Evolutionary conservation across 768 basidiomycete species (phyloP), one percentile per base, ranked within the genome.

Genomic region (Bullera alba): DNA sequence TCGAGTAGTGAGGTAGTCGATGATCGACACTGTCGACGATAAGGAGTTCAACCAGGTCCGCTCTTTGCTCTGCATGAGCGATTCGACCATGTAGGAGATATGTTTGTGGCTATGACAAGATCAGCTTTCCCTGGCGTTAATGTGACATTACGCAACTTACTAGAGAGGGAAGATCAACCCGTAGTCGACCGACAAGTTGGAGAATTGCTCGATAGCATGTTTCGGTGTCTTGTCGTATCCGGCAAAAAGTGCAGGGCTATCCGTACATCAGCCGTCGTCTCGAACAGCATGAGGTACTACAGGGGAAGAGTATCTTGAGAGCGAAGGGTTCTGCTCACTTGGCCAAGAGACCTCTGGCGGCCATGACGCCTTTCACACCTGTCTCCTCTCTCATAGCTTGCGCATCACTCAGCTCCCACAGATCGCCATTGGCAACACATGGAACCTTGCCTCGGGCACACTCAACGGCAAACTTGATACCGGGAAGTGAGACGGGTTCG

Each of bases 281-380:
- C 6, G 4, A 17, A 34, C 41, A 15, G 39, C 26, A 36, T 6
- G 5, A 27, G 3, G 23, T 48, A 12, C 27, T 22, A n/a, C 21
- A 17, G 19, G n/a, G 14, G 22, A 41, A 29, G 21, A 4, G 22
- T 10, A 35, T 35, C n/a, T n/a, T 35, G 32, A 12, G 32, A 35
- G n/a, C 19, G 17, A 7, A 7, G 12, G 8, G 15, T 27, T 21
- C 2, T 12, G 57, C 70, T 60, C 48, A 72, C 70, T 79, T 79
- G 1, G 76, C 77, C 27, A 79, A 56, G 48, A 79, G 46, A 0
- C 77, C 77, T 14, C 77, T 57, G 0, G 77, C 77, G 42, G 69
- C 76, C 77, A 79, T 79, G 2, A 77, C 76, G 2, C 76, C 77
- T 22, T 66, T 53, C 0, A 74, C 76, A 0, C 74, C 74, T 12